A percentile compares a stretch with the other conserved stretches of the same genome.
These are phyloP conservation scores for Oryza officinalis DNA, from an alignment of 176 grass and related monocot genomes.

Conservation along the genomic window DNA sequence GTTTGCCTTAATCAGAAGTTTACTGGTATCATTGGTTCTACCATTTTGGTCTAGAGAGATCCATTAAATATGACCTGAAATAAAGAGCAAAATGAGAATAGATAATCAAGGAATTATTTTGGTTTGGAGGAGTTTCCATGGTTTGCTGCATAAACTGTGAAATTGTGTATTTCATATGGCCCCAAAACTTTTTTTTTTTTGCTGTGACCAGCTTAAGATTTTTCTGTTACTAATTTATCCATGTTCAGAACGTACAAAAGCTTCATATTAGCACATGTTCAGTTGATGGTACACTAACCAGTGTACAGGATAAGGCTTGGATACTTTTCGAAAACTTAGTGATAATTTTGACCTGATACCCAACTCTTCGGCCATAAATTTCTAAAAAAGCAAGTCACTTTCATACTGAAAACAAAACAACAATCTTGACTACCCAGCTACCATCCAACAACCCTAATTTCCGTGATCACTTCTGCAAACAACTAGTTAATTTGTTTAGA, in stretches of 20 bases:
- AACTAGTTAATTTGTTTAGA: not conserved
- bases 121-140: not conserved
- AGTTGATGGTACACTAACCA: not conserved
- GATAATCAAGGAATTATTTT: not conserved
- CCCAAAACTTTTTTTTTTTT: not conserved
- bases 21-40: not conserved
- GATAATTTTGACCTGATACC: not conserved
- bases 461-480: not conserved
- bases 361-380: not conserved
- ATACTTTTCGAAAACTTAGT: conserved; percentile 1
- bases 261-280: not conserved
- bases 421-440: conserved; percentile 28
- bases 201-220: too few relatives aligned
- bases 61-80: not conserved
- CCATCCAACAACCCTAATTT: conserved; percentile 6
- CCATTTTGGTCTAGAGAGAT: not conserved
- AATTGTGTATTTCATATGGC: not conserved
- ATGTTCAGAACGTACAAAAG: not conserved
- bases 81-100: not conserved
- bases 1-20: not conserved
- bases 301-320: not conserved
- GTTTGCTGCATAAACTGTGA: not conserved
- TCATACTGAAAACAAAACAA: conserved; percentile 25
- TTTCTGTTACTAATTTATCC: not conserved
- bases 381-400: conserved; percentile 8